Evolutionary conservation across 495 filamentous ascomycete species (phyloP), one percentile per base, ranked within the genome.

Genomic region (Bacidia gigantensis): DNA sequence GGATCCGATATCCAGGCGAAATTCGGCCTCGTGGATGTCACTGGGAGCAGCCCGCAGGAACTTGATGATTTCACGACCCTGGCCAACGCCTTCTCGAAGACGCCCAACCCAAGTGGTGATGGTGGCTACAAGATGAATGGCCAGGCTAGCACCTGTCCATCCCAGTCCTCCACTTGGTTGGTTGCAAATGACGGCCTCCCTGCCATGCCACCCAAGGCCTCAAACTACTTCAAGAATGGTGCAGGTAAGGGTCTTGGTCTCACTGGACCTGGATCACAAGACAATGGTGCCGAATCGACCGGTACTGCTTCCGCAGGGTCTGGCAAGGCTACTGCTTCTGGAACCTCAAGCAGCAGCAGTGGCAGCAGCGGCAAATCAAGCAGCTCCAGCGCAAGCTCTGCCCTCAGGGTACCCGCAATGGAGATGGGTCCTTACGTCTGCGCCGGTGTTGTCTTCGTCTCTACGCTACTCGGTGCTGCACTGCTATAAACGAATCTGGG

Each of bases 11-110:
- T 46, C 14, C 41, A 56, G 22, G 11, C 38, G 25, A 58, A 71
- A 23, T 96, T 80, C 69, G 90, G 90, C 52, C 79, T 97, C 43
- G 86, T 85, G 59, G 65, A 76, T 45, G 76, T 98, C 63, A 7
- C 67, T 52, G 77, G 78, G 57, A 65, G 65, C 51, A 66, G 69
- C 40, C 74, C 81, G 42, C 71, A 69, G 18, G 74, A 79, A 47
- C 60, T 70, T 45, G 59, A 68, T n/a, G 83, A 87, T 60, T 97
- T 83, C 68, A 60, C 66, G 29, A 73, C 75, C 58, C 78, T 95
- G 47, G 74, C 82, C 68, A 63, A 62, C 5, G 84, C 83, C 55
- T 76, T 89, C 57, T 56, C 65, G 2, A 72, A 73, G 24, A 82
- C 82, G 58, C 60, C 73, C 38, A 72, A 77, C 63, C 89, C 89